phyloP scores from a whole-genome alignment of 345 rosid genomes.

The Gossypium turneri region DNA sequence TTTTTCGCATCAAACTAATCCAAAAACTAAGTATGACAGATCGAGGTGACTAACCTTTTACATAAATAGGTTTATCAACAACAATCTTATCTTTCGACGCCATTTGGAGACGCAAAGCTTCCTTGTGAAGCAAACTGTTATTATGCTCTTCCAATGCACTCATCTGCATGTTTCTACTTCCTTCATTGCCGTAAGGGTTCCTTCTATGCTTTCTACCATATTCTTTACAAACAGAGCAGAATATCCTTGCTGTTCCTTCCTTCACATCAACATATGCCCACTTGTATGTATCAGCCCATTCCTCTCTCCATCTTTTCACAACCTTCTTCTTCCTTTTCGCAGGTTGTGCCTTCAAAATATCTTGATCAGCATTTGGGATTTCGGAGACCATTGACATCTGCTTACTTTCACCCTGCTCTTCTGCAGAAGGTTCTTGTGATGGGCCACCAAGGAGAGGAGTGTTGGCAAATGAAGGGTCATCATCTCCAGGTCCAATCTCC shows the following conservation, averaged over 20 bases:
- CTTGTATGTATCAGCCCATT: slow-evolving; percentile 99
- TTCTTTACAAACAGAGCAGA: slow-evolving; percentile 95
- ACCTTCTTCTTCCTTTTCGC: slow-evolving; percentile 93
- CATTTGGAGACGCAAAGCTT: slow-evolving; percentile 94
- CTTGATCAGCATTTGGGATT: slow-evolving; percentile 59
- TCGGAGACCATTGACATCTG: slow-evolving; percentile 74
- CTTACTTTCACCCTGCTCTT: slow-evolving; percentile 80
- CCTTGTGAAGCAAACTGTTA: slow-evolving; percentile 97
- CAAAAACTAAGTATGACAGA: slow-evolving; percentile 1
- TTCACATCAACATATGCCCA: slow-evolving; percentile 99
- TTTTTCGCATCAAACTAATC: not conserved
- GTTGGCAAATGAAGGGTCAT: slow-evolving; percentile 76
- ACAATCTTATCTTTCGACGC: slow-evolving; percentile 94
- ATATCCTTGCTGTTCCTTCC: slow-evolving; percentile 95
- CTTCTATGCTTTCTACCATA: slow-evolving; percentile 96
- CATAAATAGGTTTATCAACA: slow-evolving; percentile 83
- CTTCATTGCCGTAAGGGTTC: slow-evolving; percentile 98
- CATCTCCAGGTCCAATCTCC: slow-evolving; percentile 94
- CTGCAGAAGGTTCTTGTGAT: slow-evolving; percentile 63
- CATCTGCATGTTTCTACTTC: slow-evolving; percentile 99
- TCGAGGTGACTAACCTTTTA: slow-evolving; percentile 58
- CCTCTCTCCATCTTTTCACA: slow-evolving; percentile 99
- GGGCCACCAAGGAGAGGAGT: slow-evolving; percentile 58
- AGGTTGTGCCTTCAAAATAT: slow-evolving; percentile 58
- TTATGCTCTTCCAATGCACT: slow-evolving; percentile 98